Evolutionary conservation across 1,284 basidiomycete genomes (phyloP), one percentile per base, ranked within the genome.

Genomic region (Coniophora puteana): DNA sequence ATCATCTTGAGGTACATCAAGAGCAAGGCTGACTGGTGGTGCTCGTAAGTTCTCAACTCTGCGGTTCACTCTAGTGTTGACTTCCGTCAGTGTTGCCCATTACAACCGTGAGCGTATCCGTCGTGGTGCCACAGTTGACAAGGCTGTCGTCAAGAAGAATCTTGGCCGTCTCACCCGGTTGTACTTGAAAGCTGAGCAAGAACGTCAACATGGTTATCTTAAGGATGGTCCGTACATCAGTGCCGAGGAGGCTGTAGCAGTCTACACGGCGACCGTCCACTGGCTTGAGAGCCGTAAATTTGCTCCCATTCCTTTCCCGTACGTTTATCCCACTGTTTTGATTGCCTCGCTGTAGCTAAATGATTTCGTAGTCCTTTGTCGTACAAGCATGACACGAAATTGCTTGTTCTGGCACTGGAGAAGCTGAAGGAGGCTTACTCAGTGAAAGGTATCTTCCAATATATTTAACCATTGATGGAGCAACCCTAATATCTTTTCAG

Each of bases 1-100:
- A 96, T 99, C 63, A 98, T 99, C 52, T 67, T 99, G 33, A 88
- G 96, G 39, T 99, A 99, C 68, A 95, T 99, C 78, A 99, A 99
- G 78, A 89, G 85, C 66, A 99, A 99, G 74, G 89, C 93, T 8
- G 96, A 99, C 62, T 97, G 93, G 93, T 99, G 94, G 93, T 90
- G 89, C 51, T 96, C 91, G 66, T 91, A 77, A 47, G 88, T 83
- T 22, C n/a, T 21, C 35, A 17, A 40, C 22, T 23, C 42, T n/a
- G 13, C 17, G 41, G 21, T 22, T 35, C 6, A 21, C 31, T 30
- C 3, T 42, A 18, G 38, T 40, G 5, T 5, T 6, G 6, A 25
- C 23, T 31, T 30, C 17, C 38, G 24, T 8, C 41, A 82, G 80
- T 8, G 91, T 94, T 45, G 90, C 91, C 12, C 91, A 94, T 58